phyloP scores from a whole-genome alignment of 495 filamentous ascomycete species.

The Penicillium crystallinum region DNA sequence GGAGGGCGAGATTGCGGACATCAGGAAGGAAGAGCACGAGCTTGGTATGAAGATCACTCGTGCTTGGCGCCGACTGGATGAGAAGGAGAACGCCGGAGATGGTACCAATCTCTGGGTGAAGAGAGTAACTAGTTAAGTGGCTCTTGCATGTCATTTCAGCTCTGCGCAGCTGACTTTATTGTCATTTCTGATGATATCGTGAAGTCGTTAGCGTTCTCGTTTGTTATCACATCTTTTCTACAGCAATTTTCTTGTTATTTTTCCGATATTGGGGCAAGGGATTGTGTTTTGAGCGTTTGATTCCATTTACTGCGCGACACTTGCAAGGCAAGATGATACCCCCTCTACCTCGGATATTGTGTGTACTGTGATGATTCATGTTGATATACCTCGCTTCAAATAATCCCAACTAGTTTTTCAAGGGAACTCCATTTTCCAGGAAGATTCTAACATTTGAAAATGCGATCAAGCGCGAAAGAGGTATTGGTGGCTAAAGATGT shows the following conservation, averaged over 20 bases:
- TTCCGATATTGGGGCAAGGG: neutral
- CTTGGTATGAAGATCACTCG: conserved; percentile 76
- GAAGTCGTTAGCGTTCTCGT: neutral
- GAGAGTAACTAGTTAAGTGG: conserved; percentile 51
- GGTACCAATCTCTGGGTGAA: conserved; percentile 78
- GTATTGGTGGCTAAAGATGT: conserved; percentile 8
- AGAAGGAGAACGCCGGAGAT: conserved; percentile 63
- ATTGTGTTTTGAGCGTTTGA: conserved; percentile 7
- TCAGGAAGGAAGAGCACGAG: conserved; percentile 78
- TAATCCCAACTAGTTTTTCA: neutral
- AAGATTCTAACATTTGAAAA: neutral
- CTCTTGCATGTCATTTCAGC: neutral
- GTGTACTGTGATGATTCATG: neutral
- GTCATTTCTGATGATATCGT: neutral
- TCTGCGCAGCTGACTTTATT: neutral
- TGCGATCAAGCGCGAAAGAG: conserved; percentile 6
- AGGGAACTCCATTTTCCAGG: neutral
- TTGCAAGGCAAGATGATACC: conserved; percentile 8
- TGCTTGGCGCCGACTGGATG: conserved; percentile 72
- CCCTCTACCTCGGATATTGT: neutral
- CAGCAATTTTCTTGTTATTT: neutral
- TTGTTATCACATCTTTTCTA: neutral
- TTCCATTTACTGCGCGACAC: neutral
- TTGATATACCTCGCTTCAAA: neutral
- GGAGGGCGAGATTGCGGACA: conserved; percentile 69